Evolutionary conservation across 257 asterid species (phyloP), one percentile per base, ranked within the genome.

Genomic region (Lithospermum erythrorhizon): DNA sequence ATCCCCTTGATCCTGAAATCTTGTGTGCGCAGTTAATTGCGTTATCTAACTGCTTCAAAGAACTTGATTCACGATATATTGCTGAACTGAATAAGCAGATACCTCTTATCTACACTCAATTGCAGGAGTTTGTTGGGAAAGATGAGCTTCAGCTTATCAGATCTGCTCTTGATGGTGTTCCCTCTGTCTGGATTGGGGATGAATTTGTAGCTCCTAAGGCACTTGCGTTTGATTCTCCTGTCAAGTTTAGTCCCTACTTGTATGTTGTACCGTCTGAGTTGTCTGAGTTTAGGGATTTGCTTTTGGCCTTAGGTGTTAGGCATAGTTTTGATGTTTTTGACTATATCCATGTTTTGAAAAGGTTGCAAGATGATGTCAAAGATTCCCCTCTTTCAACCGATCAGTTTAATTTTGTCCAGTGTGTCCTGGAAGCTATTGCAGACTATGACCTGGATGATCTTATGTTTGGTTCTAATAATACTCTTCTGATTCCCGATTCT

Each of bases 181-280:
- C 71, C 65, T 90, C 96, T 94, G 91, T 90, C 72, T 90, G 98
- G 98, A 90, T 83, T 72, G 98, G 98, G 72, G 98, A 90, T 79
- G 98, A 85, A 25, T 90, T 90, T 75, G 91, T 90, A 72, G 72
- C 80, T 35, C 79, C 96, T 14, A 72, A 78, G 67, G 88, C 83
- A 65, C 96, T 90, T 68, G 96, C 98, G 64, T 90, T 87, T 73
- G 94, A 90, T 78, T 86, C 98, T 55, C 98, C 98, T 56, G 93
- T 87, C 75, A 87, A 87, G 75, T 90, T 77, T 78, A 83, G 87
- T 70, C 98, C 98, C 32, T 90, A 90, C 83, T 78, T 87, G 77
- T 87, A 83, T 72, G 96, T 86, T 75, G 98, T 90, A 61, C 96
- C 98, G 37, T 83, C 96, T 54, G 98, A 90, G 78, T 76, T 90